A percentile compares a stretch with the other conserved stretches of the same genome.
phyloP scores from a whole-genome alignment of 768 basidiomycete genomes.

The Atractiella rhizophila region DNA sequence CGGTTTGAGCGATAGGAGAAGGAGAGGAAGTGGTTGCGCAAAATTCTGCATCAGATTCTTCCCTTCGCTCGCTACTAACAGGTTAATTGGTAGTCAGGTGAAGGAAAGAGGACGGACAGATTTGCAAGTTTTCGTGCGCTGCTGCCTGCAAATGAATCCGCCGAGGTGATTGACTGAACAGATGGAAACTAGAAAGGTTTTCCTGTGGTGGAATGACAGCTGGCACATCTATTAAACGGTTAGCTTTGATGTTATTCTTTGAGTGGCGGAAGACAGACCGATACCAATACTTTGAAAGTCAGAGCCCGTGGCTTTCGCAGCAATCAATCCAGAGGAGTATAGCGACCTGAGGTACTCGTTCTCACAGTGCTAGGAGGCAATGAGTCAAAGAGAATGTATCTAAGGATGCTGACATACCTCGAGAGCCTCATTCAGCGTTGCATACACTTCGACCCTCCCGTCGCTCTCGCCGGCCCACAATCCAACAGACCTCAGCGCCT shows the following conservation, averaged over 20 bases:
- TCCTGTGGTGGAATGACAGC: conserved; percentile 17
- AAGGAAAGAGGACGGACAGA: not conserved
- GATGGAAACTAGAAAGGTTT: conserved; percentile 5
- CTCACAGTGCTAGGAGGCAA: conserved; percentile 15
- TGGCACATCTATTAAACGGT: conserved; percentile 25
- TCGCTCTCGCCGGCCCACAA: conserved; percentile 38
- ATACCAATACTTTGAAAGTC: not conserved
- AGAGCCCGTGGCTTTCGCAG: conserved; percentile 11
- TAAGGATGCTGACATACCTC: conserved; percentile 28
- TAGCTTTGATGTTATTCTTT: conserved; percentile 3
- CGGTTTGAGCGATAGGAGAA: conserved; percentile 39
- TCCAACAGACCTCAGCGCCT: conserved; percentile 50
- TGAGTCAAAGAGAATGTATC: not conserved
- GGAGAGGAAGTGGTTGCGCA: conserved; percentile 13
- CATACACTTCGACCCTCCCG: conserved; percentile 38
- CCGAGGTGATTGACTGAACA: conserved; percentile 41
- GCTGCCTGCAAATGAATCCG: conserved; percentile 41
- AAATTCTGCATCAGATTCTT: too few relatives aligned
- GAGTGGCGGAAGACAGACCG: not conserved
- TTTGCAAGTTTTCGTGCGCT: conserved; percentile 38
- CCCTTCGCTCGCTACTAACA: too few relatives aligned
- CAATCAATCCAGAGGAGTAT: conserved; percentile 5
- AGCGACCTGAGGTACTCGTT: conserved; percentile 16
- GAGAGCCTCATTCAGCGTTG: conserved; percentile 62
- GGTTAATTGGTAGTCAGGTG: too few relatives aligned